These are phyloP conservation scores for Rhizoclosmatium sp. DNA, from an alignment of 192 early-diverging fungal genomes.

Conservation along the genomic window DNA sequence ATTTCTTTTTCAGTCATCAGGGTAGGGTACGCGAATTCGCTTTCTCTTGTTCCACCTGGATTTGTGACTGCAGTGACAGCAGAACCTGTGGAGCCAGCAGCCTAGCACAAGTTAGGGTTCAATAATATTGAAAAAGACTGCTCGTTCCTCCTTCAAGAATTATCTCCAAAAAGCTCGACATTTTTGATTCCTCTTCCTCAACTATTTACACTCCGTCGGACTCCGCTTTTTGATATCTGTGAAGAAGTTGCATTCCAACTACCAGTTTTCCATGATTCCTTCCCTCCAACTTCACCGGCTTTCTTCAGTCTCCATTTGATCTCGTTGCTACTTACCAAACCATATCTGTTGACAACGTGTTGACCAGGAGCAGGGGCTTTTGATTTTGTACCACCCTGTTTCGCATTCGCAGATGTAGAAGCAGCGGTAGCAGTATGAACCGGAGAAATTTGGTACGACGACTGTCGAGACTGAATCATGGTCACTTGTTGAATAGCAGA, in stretches of 20 bases:
- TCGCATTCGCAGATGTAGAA: not conserved
- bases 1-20: conserved; percentile 46
- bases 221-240: too few species aligned
- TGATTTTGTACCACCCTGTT: too few species aligned
- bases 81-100: conserved; percentile 32
- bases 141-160: too few species aligned
- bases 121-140: too few species aligned
- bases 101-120: not conserved
- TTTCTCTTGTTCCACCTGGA: not conserved
- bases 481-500: conserved; percentile 48
- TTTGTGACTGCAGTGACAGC: conserved; percentile 27
- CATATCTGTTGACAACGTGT: conserved; percentile 39
- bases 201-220: too few species aligned
- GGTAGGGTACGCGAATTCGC: conserved; percentile 38
- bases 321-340: not conserved
- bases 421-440: not conserved
- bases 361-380: not conserved
- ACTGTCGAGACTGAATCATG: conserved; percentile 37
- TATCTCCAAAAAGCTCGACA: too few species aligned
- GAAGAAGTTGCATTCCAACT: too few species aligned
- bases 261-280: too few species aligned
- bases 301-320: too few species aligned
- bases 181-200: too few species aligned
- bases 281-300: too few species aligned
- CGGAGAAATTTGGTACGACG: not conserved